A percentile compares a stretch with the other conserved stretches of the same genome.
These are phyloP conservation scores for Populus hybrid DNA, from an alignment of 441 rosid species.

Conservation along the genomic window DNA sequence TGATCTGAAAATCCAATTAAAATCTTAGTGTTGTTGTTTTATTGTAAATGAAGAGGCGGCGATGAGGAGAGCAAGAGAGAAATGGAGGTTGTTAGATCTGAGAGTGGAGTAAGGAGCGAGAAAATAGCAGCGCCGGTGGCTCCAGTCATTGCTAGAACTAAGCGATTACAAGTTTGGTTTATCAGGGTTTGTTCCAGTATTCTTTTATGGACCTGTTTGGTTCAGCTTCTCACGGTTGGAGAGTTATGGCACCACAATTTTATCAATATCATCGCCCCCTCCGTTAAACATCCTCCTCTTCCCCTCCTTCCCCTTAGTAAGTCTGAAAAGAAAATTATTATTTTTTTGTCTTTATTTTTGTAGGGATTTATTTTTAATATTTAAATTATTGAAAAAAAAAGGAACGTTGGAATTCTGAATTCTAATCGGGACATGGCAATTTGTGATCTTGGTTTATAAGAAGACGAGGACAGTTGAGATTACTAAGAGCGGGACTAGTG, in stretches of 20 bases:
- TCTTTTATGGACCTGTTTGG: constrained; percentile 96
- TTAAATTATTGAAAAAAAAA: too few relatives aligned
- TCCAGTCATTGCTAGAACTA: constrained; percentile 54
- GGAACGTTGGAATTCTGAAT: not conserved
- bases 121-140: constrained; percentile 37
- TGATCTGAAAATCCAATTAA: too few relatives aligned
- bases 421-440: not conserved
- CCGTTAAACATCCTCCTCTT: constrained; percentile 38
- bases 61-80: constrained; percentile 48
- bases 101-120: constrained; percentile 49
- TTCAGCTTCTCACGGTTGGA: constrained; percentile 82
- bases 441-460: not conserved
- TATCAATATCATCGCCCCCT: constrained; percentile 44
- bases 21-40: not conserved
- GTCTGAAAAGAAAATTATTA: not conserved
- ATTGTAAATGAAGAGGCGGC: constrained; percentile 56
- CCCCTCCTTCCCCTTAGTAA: not conserved
- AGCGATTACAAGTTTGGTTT: constrained; percentile 84
- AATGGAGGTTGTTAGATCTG: constrained; percentile 93
- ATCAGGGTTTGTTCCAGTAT: constrained; percentile 83
- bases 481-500: not conserved
- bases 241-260: constrained; percentile 80
- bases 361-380: too few relatives aligned
- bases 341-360: too few relatives aligned
- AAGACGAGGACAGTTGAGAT: not conserved